phyloP scores from a whole-genome alignment of 1,284 basidiomycete species.

The Pascua sp. region DNA sequence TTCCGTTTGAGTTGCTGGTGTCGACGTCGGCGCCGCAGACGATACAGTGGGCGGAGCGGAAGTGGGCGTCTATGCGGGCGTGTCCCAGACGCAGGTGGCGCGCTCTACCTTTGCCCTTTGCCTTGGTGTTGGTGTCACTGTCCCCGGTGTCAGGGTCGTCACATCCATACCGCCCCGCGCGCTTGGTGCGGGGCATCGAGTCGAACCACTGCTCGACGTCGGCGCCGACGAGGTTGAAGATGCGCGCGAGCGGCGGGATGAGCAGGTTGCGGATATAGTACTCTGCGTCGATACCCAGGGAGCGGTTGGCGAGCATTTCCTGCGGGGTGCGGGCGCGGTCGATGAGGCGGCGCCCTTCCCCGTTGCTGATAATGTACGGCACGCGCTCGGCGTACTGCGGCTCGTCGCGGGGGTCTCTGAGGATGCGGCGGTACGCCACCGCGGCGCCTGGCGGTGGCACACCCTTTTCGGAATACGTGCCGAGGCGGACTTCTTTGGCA shows the following conservation, averaged over 20 bases:
- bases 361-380: conserved; percentile 79
- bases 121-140: neutral
- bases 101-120: neutral
- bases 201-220: conserved; percentile 85
- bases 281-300: conserved; percentile 68
- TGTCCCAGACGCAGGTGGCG: neutral
- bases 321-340: conserved; percentile 78
- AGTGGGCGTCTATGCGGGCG: conserved; percentile 22
- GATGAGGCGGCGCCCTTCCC: conserved; percentile 66
- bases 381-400: conserved; percentile 90
- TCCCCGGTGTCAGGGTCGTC: neutral
- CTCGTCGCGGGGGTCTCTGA: conserved; percentile 75
- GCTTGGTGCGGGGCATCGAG: conserved; percentile 64
- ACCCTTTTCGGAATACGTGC: conserved; percentile 83
- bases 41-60: conserved; percentile 6
- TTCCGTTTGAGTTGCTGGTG: neutral
- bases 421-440: conserved; percentile 72
- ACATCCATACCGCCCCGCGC: conserved; percentile 49
- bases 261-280: conserved; percentile 89
- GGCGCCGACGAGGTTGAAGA: conserved; percentile 88
- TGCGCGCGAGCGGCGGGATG: conserved; percentile 81
- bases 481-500: conserved; percentile 88
- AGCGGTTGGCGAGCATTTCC: conserved; percentile 68
- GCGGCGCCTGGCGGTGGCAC: conserved; percentile 86
- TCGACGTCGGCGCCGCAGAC: conserved; percentile 5